Base-by-base conservation (phyloP, 208 protist genomes). In the Crithidia sp. region DNA sequence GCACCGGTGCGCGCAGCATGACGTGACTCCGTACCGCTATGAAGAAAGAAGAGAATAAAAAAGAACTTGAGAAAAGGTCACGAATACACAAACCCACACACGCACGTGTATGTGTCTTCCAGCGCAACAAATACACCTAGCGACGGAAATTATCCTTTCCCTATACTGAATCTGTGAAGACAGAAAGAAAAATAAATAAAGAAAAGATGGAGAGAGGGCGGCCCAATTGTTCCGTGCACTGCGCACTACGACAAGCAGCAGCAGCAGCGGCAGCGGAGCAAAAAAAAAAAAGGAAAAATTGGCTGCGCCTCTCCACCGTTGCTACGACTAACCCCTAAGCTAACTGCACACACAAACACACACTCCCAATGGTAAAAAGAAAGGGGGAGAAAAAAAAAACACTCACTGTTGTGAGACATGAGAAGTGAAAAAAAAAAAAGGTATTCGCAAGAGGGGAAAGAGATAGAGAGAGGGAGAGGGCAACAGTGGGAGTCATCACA, bases 1-100 rank as follows among this genome's bases (percentile, higher is more conserved):
- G 64, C 36, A 40, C 76, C 36, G 49, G 76, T 39, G 76, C 53
- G 37, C 76, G 76, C 43, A 81, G 64, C 76, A 81, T 81, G 9
- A 7, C 40, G 5, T 39, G 2, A 5, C 8, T 65, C 45, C 7
- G 9, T 49, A 49, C 45, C 69, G 49, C 10, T 63, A 39, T 40
- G 67, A 39, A 41, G 52, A 55, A 68, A 57, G n/a, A 47, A 65
- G 44, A 41, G 37, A 49, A 13, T 53, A 70, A 47, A 28, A 52
- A 39, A 65, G 55, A 59, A 67, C 2, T 54, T 19, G 62, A 41
- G 8, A n/a, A 57, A 68, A 13, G 45, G 7, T 14, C 14, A 4
- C 56, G 14, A 12, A 36, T 7, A 61, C 56, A 61, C 19, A 60
- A 7, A 58, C 6, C 4, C 28, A 58, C 8, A 58, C 28, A 5